Conservation (phyloP, 805 yeast genomes). For the Ogataea dorogensis region DNA sequence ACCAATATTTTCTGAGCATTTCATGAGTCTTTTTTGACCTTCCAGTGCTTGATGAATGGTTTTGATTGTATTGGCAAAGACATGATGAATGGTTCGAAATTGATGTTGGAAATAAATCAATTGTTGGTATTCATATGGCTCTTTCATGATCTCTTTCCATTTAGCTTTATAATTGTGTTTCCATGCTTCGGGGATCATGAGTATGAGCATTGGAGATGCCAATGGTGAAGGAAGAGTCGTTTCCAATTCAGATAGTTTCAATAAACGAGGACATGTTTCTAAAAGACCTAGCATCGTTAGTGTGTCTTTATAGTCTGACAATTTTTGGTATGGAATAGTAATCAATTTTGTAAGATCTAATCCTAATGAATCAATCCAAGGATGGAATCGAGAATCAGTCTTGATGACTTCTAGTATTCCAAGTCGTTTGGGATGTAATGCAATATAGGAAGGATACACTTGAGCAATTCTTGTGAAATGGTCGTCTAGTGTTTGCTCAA, state of each 20-base stretch:
- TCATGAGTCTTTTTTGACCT: slow-evolving; percentile 15
- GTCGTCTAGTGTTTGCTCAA: slow-evolving; percentile 7
- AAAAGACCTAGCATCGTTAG: slow-evolving; percentile 5
- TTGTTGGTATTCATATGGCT: slow-evolving; percentile 21
- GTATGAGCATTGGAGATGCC: slow-evolving; percentile 17
- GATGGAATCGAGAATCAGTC: slow-evolving; percentile 8
- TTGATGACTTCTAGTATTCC: slow-evolving; percentile 5
- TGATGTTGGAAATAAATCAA: slow-evolving; percentile 18
- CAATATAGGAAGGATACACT: slow-evolving; percentile 28
- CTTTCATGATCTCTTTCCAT: slow-evolving; percentile 23
- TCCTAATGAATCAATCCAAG: slow-evolving; percentile 17
- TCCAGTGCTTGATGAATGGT: slow-evolving; percentile 11
- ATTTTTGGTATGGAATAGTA: slow-evolving; percentile 9
- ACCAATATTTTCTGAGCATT: slow-evolving; percentile 13
- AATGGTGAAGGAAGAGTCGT: neutral
- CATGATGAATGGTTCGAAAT: slow-evolving; percentile 11
- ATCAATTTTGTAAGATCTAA: slow-evolving; percentile 9
- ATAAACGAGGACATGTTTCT: slow-evolving; percentile 1
- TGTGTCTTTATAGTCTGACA: slow-evolving; percentile 2
- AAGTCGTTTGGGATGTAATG: slow-evolving; percentile 9
- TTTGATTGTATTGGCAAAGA: slow-evolving; percentile 12
- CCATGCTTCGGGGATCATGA: slow-evolving; percentile 24
- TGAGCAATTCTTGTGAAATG: slow-evolving; percentile 24
- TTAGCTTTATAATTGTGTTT: slow-evolving; percentile 18
- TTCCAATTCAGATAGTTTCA: slow-evolving; percentile 1